Base-by-base conservation (phyloP, 2,329 filamentous ascomycete species). In the Chaetomium strumarium region DNA sequence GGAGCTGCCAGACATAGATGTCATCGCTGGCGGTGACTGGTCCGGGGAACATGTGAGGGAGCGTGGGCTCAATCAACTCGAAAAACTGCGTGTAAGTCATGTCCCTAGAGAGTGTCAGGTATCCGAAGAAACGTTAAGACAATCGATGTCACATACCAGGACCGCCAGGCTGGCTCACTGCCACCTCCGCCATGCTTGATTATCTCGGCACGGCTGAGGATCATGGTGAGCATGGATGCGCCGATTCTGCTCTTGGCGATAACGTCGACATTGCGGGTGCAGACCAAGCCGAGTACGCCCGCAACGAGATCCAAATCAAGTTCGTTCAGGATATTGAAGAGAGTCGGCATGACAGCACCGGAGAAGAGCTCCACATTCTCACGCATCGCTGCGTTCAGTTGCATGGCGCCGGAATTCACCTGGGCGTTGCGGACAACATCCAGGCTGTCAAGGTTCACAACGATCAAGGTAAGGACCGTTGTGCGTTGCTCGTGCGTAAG, bases 1-100 rank as follows among this genome's bases (percentile, higher is more conserved):
- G 78, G 68, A 97, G 95, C 70, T 97, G 92, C 93, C 93, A 99
- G 37, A 97, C 90, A 65, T 97, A 95, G 65, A 96, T 86, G 64
- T 99, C 93, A 60, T 96, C 90, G 46, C 88, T 88, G 8, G 88
- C 85, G 59, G 89, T 90, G 64, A 95, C 88, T n/a, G 86, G 86
- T 17, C 87, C 88, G 0, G 92, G 91, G 80, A 99, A 99, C 58
- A 96, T 85, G 62, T 86, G 81, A 12, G 86, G 85, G 43, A 97
- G 79, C 7, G 85, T 84, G 1, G 88, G 88, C 68, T 97, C 92
- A 16, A 97, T 76, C 7, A 81, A 79, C 67, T 93, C 89, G 70
- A 99, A 99, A 55, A 99, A 80, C 24, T 81, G 78, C 62, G 90
- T 90, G 72, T 96, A 97, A 7, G 88, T 85, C 53, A 79, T 75